These are phyloP conservation scores for Endocarpon pusillum DNA, from an alignment of 495 filamentous ascomycete genomes.

Conservation along the genomic window DNA sequence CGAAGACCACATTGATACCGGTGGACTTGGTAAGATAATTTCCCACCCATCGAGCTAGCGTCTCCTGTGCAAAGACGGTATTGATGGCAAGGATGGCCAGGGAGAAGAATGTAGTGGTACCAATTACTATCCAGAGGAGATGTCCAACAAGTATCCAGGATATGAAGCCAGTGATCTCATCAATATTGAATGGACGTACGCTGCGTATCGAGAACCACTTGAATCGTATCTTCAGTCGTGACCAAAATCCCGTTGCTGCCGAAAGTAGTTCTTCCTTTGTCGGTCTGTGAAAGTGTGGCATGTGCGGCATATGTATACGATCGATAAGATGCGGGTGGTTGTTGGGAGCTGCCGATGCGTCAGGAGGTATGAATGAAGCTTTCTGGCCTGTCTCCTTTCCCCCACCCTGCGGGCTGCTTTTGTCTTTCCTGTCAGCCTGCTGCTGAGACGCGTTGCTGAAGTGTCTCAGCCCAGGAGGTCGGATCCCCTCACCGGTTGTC, in stretches of 20 bases:
- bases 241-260: constrained; percentile 84
- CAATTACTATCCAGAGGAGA: constrained; percentile 82
- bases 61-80: constrained; percentile 95
- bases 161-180: constrained; percentile 88
- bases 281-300: constrained; percentile 63
- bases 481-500: no score
- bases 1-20: constrained; percentile 90
- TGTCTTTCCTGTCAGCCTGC: no score
- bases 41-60: constrained; percentile 77
- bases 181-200: constrained; percentile 84
- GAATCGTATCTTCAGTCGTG: constrained; percentile 77
- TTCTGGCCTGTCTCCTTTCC: no score
- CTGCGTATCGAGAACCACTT: constrained; percentile 96
- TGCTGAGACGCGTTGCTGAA: no score
- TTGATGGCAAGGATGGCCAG: constrained; percentile 78
- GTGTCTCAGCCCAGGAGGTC: no score
- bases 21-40: constrained; percentile 92
- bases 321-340: constrained; percentile 38
- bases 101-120: constrained; percentile 94
- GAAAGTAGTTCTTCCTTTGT: constrained; percentile 86
- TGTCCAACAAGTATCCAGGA: constrained; percentile 92
- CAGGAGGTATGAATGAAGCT: no score
- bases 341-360: no score
- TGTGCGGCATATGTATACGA: constrained; percentile 45
- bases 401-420: no score